Conservation (phyloP, 2,329 filamentous ascomycete genomes). For the Aureobasidium uvarum region DNA sequence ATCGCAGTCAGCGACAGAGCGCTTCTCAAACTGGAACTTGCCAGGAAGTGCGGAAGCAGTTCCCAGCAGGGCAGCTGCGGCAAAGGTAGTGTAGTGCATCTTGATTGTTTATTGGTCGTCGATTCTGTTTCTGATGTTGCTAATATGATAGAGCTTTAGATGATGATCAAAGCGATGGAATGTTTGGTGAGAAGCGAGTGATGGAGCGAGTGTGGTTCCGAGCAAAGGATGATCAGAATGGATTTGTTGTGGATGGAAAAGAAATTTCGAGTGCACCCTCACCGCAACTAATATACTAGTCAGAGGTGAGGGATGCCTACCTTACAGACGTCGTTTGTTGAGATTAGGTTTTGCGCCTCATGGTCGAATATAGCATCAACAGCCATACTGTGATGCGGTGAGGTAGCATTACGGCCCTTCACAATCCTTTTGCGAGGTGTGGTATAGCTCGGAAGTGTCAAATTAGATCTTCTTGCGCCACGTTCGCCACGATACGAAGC, state of each 20-base stretch:
- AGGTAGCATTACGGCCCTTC: constrained; percentile 1
- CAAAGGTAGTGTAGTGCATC: constrained; percentile 23
- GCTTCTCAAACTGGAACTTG: constrained; percentile 19
- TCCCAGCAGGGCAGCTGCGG: constrained; percentile 15
- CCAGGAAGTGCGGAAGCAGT: constrained; percentile 23
- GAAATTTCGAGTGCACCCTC: not conserved
- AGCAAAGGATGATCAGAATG: constrained; percentile 7
- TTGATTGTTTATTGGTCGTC: not conserved
- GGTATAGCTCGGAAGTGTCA: not conserved
- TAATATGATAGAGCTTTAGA: not conserved
- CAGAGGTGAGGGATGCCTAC: not conserved
- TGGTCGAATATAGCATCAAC: constrained; percentile 10
- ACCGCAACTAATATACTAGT: constrained; percentile 21
- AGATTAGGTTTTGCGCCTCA: constrained; percentile 3
- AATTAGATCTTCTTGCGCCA: constrained; percentile 1
- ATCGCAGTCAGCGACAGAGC: constrained; percentile 9
- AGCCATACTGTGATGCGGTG: not conserved
- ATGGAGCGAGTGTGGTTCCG: constrained; percentile 10
- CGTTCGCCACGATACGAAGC: constrained; percentile 18
- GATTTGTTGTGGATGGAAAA: constrained; percentile 5
- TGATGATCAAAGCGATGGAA: not conserved
- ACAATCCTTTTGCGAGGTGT: constrained; percentile 13
- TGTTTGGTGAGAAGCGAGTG: constrained; percentile 2
- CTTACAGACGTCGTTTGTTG: not conserved
- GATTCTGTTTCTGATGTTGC: not conserved